phyloP scores from a whole-genome alignment of 1,139 yeast genomes.

The Eremothecium cymbalariae region DNA sequence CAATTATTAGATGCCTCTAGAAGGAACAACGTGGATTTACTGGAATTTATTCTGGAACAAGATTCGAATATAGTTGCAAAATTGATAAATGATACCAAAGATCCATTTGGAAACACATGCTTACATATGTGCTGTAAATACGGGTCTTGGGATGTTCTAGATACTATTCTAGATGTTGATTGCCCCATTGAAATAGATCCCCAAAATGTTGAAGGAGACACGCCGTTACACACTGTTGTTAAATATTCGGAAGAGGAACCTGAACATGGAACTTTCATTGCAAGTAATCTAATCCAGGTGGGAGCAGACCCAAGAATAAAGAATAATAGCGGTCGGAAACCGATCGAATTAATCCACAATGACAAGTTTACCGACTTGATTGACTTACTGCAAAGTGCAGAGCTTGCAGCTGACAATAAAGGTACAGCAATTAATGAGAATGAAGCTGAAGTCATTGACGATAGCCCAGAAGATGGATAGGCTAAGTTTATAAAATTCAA shows the following conservation, averaged over 20 bases:
- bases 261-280: slow-evolving; percentile 73
- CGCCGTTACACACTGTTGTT: slow-evolving; percentile 86
- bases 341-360: slow-evolving; percentile 57
- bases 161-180: slow-evolving; percentile 71
- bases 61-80: slow-evolving; percentile 45
- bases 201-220: slow-evolving; percentile 64
- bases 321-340: slow-evolving; percentile 58
- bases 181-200: slow-evolving; percentile 85
- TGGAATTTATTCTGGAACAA: slow-evolving; percentile 46
- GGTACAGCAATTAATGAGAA: slow-evolving; percentile 23
- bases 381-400: slow-evolving; percentile 71
- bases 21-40: slow-evolving; percentile 74
- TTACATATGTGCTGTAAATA: slow-evolving; percentile 73
- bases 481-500: background rate
- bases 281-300: slow-evolving; percentile 80
- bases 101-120: slow-evolving; percentile 75
- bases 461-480: slow-evolving; percentile 22
- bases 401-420: slow-evolving; percentile 46
- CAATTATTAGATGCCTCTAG: slow-evolving; percentile 83
- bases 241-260: slow-evolving; percentile 69
- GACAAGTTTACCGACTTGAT: slow-evolving; percentile 45
- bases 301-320: slow-evolving; percentile 72
- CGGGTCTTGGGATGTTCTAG: slow-evolving; percentile 85
- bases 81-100: slow-evolving; percentile 61
- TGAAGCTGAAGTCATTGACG: slow-evolving; percentile 25